A percentile compares a stretch with the other conserved stretches of the same genome.
Evolutionary conservation across 2,329 filamentous ascomycete species (phyloP).

Genomic region (Plenodomus lindquistii): DNA sequence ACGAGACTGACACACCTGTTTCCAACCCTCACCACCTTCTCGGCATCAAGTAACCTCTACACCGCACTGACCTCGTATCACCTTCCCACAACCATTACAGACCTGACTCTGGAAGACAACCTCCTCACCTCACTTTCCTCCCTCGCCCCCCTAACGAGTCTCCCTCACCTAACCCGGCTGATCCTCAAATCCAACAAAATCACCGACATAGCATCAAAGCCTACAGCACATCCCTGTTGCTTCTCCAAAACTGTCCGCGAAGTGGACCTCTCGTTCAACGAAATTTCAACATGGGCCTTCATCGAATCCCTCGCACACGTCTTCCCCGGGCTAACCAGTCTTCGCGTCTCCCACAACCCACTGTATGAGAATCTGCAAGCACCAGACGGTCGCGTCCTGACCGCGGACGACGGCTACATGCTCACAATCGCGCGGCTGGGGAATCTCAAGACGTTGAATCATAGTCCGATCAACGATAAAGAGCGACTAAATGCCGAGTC

Average conservation of each 20-base stretch:
- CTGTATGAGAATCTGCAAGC: constrained; percentile 66
- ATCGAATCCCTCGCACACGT: constrained; percentile 67
- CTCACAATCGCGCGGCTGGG: constrained; percentile 77
- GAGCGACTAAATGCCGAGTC: constrained; percentile 88
- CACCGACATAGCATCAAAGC: constrained; percentile 40
- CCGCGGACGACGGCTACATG: constrained; percentile 84
- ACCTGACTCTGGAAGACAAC: constrained; percentile 74
- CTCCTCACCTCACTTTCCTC: constrained; percentile 64
- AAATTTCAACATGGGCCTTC: constrained; percentile 67
- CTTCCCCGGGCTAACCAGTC: constrained; percentile 73
- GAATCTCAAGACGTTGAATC: constrained; percentile 71
- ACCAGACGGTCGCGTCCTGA: constrained; percentile 48
- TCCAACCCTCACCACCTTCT: constrained; percentile 57
- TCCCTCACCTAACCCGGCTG: constrained; percentile 56
- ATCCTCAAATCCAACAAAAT: constrained; percentile 78
- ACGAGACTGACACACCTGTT: constrained; percentile 56
- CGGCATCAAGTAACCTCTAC: constrained; percentile 47
- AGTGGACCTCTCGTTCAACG: constrained; percentile 53
- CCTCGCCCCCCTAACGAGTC: constrained; percentile 62
- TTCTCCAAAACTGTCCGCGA: constrained; percentile 42
- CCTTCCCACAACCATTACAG: constrained; percentile 60
- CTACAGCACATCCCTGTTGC: constrained; percentile 11
- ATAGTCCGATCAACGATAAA: constrained; percentile 66
- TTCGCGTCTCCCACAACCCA: constrained; percentile 86
- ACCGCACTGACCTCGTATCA: constrained; percentile 33